Evolutionary conservation across 176 grass and related monocot species (phyloP), one percentile per base, ranked within the genome.

Genomic region (Poa annua): DNA sequence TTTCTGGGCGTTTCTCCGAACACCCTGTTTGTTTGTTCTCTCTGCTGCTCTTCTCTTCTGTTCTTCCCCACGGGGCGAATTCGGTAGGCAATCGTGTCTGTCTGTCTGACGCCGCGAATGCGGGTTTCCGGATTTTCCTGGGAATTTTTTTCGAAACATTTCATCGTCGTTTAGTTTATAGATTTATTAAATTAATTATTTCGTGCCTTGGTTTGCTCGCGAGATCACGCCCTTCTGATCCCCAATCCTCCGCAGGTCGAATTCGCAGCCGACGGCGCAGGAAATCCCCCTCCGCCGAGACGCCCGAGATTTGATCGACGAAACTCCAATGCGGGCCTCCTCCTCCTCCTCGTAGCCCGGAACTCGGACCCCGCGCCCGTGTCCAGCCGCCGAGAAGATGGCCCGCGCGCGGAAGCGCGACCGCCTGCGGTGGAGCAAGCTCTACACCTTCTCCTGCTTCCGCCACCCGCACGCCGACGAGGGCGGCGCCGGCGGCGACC

Each of bases 401-500:
- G 88, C 78, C 25, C 89, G 85, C 79, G 67, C 81, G 88, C 83
- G 93, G 75, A 74, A 73, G 77, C 86, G 83, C 69, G 91, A 99
- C 82, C 77, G 85, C 35, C 88, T 99, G 74, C 91, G 93, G 59
- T 99, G 96, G 96, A 96, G 87, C 87, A 94, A 94, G 59, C 91
- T 99, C 85, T 99, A 99, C 80, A 90, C 87, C 83, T 99, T 99
- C 85, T 86, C 88, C 55, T 99, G 96, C 85, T 78, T 94, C 83
- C 83, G 88, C n/a, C 63, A 61, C 4, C 69, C 78, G 4, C 55
- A 42, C 14, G 51, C 59, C 50, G 56, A 67, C 29, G 88, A 77
- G 10, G 83, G 11, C 25, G 73, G 29, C 11, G 78, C 59, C 3
- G 57, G 32, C 13, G 1, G 1, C 38, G 41, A 42, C 41, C 33